Evolutionary conservation across 1,284 basidiomycete species (phyloP).

Genomic region (Lentinula novae-zelandiae): DNA sequence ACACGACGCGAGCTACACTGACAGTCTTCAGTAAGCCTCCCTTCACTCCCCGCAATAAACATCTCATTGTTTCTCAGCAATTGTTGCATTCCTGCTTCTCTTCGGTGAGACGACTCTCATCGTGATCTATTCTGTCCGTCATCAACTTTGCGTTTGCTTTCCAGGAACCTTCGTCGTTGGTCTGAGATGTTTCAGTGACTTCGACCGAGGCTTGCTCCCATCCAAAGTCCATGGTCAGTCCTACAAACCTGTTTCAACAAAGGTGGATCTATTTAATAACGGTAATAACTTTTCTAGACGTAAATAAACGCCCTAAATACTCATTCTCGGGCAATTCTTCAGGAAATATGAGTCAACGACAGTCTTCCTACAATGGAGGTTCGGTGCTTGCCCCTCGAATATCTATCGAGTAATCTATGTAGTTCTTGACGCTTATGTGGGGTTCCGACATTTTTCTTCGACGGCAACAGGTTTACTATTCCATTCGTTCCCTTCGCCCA

Average conservation of each 20-base stretch:
- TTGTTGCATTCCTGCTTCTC: conserved; percentile 70
- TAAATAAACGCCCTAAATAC: conserved; percentile 45
- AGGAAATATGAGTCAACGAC: conserved; percentile 44
- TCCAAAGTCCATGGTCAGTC: conserved; percentile 75
- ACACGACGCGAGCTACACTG: conserved; percentile 69
- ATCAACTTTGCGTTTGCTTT: neutral
- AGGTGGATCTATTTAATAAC: conserved; percentile 23
- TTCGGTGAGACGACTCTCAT: conserved; percentile 27
- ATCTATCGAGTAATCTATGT: conserved; percentile 40
- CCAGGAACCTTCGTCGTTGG: conserved; percentile 65
- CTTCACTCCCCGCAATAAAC: neutral
- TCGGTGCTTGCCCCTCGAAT: conserved; percentile 39
- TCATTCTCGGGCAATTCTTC: conserved; percentile 31
- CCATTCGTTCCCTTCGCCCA: neutral
- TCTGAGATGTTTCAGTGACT: conserved; percentile 74
- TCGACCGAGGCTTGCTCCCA: conserved; percentile 65
- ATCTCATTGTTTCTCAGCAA: conserved; percentile 38
- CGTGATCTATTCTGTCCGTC: neutral
- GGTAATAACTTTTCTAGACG: conserved; percentile 37
- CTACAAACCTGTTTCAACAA: conserved; percentile 29
- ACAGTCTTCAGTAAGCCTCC: conserved; percentile 72
- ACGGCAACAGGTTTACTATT: neutral
- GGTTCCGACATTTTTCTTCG: too few relatives aligned
- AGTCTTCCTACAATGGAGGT: conserved; percentile 36
- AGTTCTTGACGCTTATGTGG: too few relatives aligned